Base-by-base conservation (phyloP, 2,329 filamentous ascomycete genomes). In the Aspergillus awamori region DNA sequence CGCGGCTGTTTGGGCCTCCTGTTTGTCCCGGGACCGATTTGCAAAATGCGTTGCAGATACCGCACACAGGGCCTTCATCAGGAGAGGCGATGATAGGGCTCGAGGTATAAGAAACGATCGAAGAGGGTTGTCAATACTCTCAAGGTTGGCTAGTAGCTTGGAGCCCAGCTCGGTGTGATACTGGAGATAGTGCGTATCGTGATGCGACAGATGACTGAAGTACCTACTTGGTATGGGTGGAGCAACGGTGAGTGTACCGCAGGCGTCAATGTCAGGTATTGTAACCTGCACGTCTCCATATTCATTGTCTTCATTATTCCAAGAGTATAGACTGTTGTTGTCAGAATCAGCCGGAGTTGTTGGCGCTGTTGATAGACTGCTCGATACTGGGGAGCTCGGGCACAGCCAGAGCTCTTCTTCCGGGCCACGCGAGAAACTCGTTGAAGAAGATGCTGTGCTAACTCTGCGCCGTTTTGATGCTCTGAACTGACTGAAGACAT, bases 51-150 rank as follows among this genome's bases (percentile, higher is more conserved):
- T 69, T 11, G 75, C 75, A 7, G 75, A 77, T 15, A 77, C 54
- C n/a, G 75, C 73, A 47, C 75, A 77, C 6, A 77, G 63, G 1
- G 75, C 75, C 43, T 76, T 74, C 69, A 76, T 71, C 5, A 77
- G 58, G 0, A 77, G 65, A 5, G 75, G 70, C 0, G 75, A 77
- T 17, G 70, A 73, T 48, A 76, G 66, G 10, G 75, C 75, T n/a
- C 72, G 67, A 3, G 75, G 75, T 17, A 77, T 75, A 2, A 77
- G 59, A 26, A 77, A 59, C 8, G 70, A 74, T 10, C 74, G 73
- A 11, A 77, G 62, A 2, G 75, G 75, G 24, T 77, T 77, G 22
- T 73, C 72, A 45, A 71, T 68, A 24, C 63, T 76, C 62, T 77
- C 75, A 5, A 77, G 66, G n/a, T 77, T 77, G 20, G 71, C 70